Conservation (phyloP, 352 stramenopile genomes). For the Hyaloperonospora brassicae region DNA sequence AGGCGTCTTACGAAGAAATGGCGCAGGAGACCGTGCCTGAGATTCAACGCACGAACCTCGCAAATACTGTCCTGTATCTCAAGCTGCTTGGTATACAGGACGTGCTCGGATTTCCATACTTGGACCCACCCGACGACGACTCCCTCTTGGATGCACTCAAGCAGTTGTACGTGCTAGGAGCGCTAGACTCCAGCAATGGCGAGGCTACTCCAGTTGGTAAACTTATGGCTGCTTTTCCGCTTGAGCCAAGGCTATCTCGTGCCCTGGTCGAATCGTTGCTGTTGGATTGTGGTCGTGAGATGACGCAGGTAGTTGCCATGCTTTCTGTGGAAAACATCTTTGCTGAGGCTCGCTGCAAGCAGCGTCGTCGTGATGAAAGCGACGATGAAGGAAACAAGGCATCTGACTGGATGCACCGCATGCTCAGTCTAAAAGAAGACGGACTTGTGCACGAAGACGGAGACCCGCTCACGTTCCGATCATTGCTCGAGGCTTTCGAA, state of each 20-base stretch:
- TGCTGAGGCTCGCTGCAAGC: slow-evolving; percentile 19
- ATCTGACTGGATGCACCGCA: slow-evolving; percentile 30
- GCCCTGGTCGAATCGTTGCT: slow-evolving; percentile 56
- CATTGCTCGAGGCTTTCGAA: slow-evolving; percentile 41
- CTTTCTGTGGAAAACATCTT: slow-evolving; percentile 79
- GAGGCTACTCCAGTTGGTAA: slow-evolving; percentile 51
- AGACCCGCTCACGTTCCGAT: slow-evolving; percentile 50
- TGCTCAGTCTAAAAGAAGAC: slow-evolving; percentile 35
- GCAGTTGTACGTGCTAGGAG: slow-evolving; percentile 63
- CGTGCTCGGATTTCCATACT: slow-evolving; percentile 58
- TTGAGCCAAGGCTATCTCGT: slow-evolving; percentile 66
- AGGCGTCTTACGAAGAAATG: slow-evolving; percentile 93
- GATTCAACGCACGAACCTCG: slow-evolving; percentile 93
- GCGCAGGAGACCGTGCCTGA: slow-evolving; percentile 97
- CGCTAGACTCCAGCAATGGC: slow-evolving; percentile 38
- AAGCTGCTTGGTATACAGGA: slow-evolving; percentile 68
- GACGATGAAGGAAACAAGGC: slow-evolving; percentile 16
- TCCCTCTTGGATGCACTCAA: slow-evolving; percentile 66
- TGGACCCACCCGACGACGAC: slow-evolving; percentile 65
- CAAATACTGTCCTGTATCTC: slow-evolving; percentile 90
- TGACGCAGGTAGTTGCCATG: slow-evolving; percentile 75
- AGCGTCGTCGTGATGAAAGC: slow-evolving; percentile 6
- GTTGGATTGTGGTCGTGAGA: slow-evolving; percentile 51
- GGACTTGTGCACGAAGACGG: slow-evolving; percentile 43
- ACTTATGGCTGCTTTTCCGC: slow-evolving; percentile 78